Evolutionary conservation across 1,139 yeast species (phyloP), one percentile per base, ranked within the genome.

Genomic region (Yamadazyma taylorii): DNA sequence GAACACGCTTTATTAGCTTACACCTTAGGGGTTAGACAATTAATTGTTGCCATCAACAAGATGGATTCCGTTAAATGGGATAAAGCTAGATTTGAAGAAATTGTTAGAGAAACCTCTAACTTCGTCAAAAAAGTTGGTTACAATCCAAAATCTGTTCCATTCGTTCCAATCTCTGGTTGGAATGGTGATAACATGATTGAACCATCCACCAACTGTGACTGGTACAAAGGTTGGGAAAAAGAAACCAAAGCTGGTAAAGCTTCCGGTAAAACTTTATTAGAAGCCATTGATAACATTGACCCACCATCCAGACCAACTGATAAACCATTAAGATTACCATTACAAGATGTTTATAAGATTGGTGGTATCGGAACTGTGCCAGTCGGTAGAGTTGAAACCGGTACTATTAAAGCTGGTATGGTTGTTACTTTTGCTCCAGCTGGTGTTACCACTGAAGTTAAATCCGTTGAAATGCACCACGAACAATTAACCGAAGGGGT

Each of bases 321-420:
- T 74, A 85, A 85, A 82, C 88, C 94, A 69, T 84, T 84, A 73
- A 85, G 92, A 78, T 85, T 84, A 66, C 90, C 92, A 69, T 80
- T 83, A 67, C 92, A 85, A 78, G 92, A 85, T 80, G 92, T 84
- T 60, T 84, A 85, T 89, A 84, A 83, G 87, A 84, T 84, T 62
- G 90, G 90, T 77, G 92, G 92, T 84, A 84, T 83, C 63, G 90
- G 94, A 60, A 84, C 94, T 67, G 94, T 85, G 78, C 92, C 94
- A 74, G 92, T 85, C 79, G 92, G 92, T 68, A 84, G 92, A 79
- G 92, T 84, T 66, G 92, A 85, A 79, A 85, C 92, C 74, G 92
- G 92, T 84, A 73, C 81, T 61, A 84, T 84, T 78, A 84, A 84
- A 82, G 82, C 90, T 68, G 92, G 92, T 81, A 83, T 82, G 90